phyloP scores from a whole-genome alignment of 2,329 filamentous ascomycete genomes.

The Seiridium cupressi region DNA sequence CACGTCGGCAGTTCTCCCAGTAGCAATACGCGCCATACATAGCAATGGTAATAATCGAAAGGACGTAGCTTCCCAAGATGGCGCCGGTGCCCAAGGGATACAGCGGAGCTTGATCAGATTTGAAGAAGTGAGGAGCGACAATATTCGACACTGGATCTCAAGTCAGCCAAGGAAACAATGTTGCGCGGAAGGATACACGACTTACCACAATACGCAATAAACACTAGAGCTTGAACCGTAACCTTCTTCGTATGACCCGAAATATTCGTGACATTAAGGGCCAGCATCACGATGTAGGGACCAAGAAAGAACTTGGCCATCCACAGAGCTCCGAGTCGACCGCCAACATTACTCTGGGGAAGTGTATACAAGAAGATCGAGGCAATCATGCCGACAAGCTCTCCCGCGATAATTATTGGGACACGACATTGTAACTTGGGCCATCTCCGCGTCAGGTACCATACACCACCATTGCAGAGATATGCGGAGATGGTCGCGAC shows the following conservation, averaged over 20 bases:
- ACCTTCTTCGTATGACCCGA: conserved; percentile 62
- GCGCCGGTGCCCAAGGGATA: conserved; percentile 40
- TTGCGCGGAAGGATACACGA: background rate
- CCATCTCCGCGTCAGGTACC: conserved; percentile 9
- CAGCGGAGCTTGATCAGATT: conserved; percentile 43
- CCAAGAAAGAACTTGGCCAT: conserved; percentile 12
- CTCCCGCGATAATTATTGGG: conserved; percentile 9
- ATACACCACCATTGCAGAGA: conserved; percentile 10
- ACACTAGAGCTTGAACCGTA: conserved; percentile 60
- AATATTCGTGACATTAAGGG: conserved; percentile 47
- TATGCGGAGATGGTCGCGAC: conserved; percentile 8
- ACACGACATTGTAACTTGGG: conserved; percentile 9
- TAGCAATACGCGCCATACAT: conserved; percentile 26
- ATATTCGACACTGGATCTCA: conserved; percentile 45
- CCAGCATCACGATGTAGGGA: conserved; percentile 24
- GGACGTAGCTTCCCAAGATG: conserved; percentile 36
- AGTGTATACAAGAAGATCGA: conserved; percentile 10
- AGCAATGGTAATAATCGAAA: conserved; percentile 37
- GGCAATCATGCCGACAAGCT: conserved; percentile 11
- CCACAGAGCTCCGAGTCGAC: conserved; percentile 9
- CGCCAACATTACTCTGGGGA: background rate
- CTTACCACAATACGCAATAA: conserved; percentile 56
- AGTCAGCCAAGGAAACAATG: background rate
- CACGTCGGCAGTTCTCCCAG: conserved; percentile 36
- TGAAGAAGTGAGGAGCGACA: conserved; percentile 62